Percentiles rank a stretch among this genome's conserved stretches.
Evolutionary conservation across 305 asterid genomes (phyloP).

Genomic region (Fraxinus greggii): DNA sequence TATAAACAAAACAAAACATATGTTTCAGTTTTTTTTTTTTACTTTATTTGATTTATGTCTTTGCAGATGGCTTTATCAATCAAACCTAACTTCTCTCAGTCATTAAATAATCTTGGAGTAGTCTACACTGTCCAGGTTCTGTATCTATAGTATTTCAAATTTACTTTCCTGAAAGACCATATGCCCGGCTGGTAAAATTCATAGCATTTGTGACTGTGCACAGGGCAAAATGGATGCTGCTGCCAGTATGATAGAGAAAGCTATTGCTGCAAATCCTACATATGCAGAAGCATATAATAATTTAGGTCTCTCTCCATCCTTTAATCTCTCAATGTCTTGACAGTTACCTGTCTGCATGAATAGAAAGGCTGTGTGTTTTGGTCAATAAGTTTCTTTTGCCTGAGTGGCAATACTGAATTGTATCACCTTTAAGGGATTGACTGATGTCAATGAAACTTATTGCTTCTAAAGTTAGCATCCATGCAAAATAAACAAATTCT

Average conservation of each 20-base stretch:
- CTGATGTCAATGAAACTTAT: background rate
- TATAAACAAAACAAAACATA: constrained; percentile 5
- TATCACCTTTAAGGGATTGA: constrained; percentile 4
- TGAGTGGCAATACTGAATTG: constrained; percentile 6
- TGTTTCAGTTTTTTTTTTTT: background rate
- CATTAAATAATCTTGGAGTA: constrained; percentile 98
- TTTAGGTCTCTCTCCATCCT: constrained; percentile 56
- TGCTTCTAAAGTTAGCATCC: constrained; percentile 16
- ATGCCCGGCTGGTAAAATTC: constrained; percentile 20
- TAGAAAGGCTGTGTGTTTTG: constrained; percentile 6
- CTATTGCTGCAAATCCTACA: constrained; percentile 93
- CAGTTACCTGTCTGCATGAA: constrained; percentile 1
- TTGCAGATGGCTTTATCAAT: constrained; percentile 91
- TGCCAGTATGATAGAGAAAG: constrained; percentile 94
- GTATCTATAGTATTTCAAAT: constrained; percentile 22
- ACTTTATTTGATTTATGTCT: constrained; percentile 15
- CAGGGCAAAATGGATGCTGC: constrained; percentile 99
- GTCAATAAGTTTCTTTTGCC: constrained; percentile 6
- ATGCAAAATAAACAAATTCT: background rate
- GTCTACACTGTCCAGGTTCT: constrained; percentile 98
- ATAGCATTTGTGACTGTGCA: constrained; percentile 18
- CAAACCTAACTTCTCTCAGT: constrained; percentile 95
- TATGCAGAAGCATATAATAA: constrained; percentile 99
- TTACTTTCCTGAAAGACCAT: background rate
- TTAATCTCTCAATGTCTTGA: background rate